Conservation (phyloP, 1,284 basidiomycete species). For the Pyrrhoderma lamaoense region DNA sequence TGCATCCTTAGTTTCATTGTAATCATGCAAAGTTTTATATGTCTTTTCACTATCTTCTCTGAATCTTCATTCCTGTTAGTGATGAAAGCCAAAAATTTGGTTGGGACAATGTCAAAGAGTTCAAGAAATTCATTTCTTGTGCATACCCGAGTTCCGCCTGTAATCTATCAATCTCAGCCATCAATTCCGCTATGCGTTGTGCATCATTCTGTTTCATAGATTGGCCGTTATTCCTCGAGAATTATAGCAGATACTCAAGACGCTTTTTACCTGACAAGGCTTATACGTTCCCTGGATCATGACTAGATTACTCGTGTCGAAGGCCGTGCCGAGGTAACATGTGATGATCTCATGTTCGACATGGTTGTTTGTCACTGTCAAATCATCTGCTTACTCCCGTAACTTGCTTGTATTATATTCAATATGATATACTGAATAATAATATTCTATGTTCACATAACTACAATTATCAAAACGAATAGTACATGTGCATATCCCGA, state of each 20-base stretch:
- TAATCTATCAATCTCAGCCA: constrained; percentile 11
- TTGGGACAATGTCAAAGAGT: not conserved
- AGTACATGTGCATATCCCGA: not conserved
- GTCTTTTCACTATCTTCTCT: constrained; percentile 56
- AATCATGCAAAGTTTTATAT: constrained; percentile 68
- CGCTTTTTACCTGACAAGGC: no score
- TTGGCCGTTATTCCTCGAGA: not conserved
- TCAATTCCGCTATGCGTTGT: constrained; percentile 3
- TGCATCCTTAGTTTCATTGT: constrained; percentile 78
- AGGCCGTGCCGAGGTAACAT: no score
- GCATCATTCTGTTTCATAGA: not conserved
- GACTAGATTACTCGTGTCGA: no score
- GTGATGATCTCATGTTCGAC: no score
- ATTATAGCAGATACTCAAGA: no score
- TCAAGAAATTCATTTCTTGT: not conserved
- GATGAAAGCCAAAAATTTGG: not conserved
- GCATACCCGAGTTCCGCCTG: constrained; percentile 12
- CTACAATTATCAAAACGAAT: not conserved
- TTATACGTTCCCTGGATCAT: no score
- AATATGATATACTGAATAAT: no score
- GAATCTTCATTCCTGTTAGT: constrained; percentile 44
- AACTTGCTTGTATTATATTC: no score
- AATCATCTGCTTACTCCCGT: no score
- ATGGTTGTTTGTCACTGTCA: no score
- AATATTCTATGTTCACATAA: no score